A percentile compares a stretch with the other conserved stretches of the same genome.
These are phyloP conservation scores for Salix caprea DNA, from an alignment of 345 rosid genomes.

Conservation along the genomic window DNA sequence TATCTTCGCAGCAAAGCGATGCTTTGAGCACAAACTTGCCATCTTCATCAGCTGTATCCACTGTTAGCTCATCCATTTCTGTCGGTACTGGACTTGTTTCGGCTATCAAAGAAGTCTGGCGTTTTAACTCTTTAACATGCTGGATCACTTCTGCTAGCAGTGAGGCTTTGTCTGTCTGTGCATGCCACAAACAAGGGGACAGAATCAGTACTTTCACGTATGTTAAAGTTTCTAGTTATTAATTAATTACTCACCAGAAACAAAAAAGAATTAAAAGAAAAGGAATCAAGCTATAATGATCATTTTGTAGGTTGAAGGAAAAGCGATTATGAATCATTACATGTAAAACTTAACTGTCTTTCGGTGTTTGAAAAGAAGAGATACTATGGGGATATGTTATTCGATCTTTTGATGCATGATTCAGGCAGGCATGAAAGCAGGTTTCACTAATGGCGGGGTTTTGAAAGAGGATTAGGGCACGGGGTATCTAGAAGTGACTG, in stretches of 20 bases:
- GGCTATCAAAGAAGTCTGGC: slow-evolving; percentile 70
- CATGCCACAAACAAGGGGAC: neutral
- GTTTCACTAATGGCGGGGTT: neutral
- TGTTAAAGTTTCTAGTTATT: neutral
- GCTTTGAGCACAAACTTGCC: slow-evolving; percentile 84
- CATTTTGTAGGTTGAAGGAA: neutral
- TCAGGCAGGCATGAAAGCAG: slow-evolving; percentile 9
- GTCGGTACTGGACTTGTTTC: slow-evolving; percentile 82
- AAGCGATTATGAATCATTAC: neutral
- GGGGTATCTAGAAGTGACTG: slow-evolving; percentile 23
- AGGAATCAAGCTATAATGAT: neutral
- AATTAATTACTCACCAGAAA: neutral
- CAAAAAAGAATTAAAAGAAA: neutral
- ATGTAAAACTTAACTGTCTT: neutral
- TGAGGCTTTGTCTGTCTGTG: slow-evolving; percentile 94
- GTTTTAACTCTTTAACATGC: slow-evolving; percentile 87
- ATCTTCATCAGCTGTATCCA: slow-evolving; percentile 76
- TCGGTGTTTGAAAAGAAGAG: slow-evolving; percentile 13
- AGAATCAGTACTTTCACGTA: neutral
- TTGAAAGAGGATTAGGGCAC: slow-evolving; percentile 15
- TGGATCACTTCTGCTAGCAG: slow-evolving; percentile 96
- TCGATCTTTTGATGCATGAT: neutral
- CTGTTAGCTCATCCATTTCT: slow-evolving; percentile 78
- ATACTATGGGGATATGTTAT: neutral
- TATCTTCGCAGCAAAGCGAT: slow-evolving; percentile 87